phyloP scores from a whole-genome alignment of 2,329 filamentous ascomycete genomes.

The Neonectria hederae region DNA sequence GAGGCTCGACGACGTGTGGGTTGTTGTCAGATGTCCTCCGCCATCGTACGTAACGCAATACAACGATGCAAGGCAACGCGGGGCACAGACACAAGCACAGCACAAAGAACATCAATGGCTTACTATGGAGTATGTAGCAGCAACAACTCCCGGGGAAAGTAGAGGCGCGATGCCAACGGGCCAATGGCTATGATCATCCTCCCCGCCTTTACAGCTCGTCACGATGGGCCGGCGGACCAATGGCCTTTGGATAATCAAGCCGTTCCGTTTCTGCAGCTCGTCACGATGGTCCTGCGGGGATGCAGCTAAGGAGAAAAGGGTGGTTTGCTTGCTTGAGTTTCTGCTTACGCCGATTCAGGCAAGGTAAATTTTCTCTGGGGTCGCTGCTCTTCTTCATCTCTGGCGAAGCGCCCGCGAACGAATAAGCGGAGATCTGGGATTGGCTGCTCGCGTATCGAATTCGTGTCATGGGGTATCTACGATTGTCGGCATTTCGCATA shows the following conservation, averaged over 20 bases:
- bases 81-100: neutral
- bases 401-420: neutral
- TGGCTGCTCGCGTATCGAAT: neutral
- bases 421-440: neutral
- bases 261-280: neutral
- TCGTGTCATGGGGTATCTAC: neutral
- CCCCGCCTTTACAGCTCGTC: neutral
- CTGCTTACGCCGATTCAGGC: neutral
- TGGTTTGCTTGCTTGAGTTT: neutral
- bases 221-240: neutral
- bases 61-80: neutral
- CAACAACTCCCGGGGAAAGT: neutral
- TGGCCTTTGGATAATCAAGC: neutral
- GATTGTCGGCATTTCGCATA: neutral
- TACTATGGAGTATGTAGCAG: too few species aligned
- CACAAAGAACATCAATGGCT: neutral
- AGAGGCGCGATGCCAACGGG: neutral
- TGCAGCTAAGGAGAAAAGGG: neutral
- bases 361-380: neutral
- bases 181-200: slow-evolving; percentile 1
- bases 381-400: neutral
- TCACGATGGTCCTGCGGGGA: neutral
- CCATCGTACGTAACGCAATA: neutral
- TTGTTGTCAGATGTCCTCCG: neutral
- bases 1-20: neutral